Evolutionary conservation across 306 rosid genomes (phyloP).

Genomic region (Prunus mume): DNA sequence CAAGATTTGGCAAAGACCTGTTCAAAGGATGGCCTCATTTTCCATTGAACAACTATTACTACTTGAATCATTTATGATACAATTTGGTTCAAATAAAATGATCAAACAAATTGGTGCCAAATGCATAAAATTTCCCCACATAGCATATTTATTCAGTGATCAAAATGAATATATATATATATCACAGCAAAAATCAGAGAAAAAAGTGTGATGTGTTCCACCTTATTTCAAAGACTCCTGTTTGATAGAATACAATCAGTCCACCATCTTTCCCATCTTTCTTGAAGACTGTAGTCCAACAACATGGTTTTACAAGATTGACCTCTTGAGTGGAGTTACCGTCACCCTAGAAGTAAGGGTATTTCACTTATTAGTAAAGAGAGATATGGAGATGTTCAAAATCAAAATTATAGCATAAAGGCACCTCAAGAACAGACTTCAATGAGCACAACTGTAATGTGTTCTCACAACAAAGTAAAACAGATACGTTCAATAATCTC

Average conservation of each 20-base stretch:
- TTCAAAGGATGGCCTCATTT: conserved; percentile 24
- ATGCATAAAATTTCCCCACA: conserved; percentile 14
- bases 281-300: conserved; percentile 70
- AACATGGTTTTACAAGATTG: conserved; percentile 56
- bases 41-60: conserved; percentile 15
- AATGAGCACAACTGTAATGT: conserved; percentile 54
- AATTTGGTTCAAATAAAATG: background rate
- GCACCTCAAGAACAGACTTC: conserved; percentile 64
- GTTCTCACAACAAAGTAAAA: conserved; percentile 70
- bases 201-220: conserved; percentile 31
- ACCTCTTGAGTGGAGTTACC: conserved; percentile 48
- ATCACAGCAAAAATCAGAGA: conserved; percentile 7
- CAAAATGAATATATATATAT: background rate
- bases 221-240: conserved; percentile 86
- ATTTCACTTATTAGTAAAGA: conserved; percentile 29
- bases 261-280: conserved; percentile 61
- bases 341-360: conserved; percentile 48
- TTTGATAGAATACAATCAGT: conserved; percentile 59
- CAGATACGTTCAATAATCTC: conserved; percentile 34
- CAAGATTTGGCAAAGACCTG: conserved; percentile 79
- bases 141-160: conserved; percentile 3
- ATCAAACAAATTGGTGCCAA: conserved; percentile 11
- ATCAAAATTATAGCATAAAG: conserved; percentile 20
- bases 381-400: conserved; percentile 20
- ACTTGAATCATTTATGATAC: background rate